Base-by-base conservation (phyloP, 2,329 filamentous ascomycete species). In the Monilinia aucupariae region DNA sequence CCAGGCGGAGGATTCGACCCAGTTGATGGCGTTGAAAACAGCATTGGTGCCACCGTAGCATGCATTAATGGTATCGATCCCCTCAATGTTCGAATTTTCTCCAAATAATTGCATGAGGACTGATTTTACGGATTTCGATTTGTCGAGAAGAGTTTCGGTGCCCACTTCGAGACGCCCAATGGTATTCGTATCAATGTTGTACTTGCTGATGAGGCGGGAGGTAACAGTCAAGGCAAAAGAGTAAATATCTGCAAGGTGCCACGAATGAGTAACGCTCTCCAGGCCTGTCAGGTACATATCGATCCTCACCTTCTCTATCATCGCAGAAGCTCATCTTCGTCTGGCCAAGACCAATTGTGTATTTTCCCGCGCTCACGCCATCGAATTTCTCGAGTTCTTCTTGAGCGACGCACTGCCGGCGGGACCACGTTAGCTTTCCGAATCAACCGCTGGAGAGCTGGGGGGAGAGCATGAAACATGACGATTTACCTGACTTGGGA, bases 281-380 rank as follows among this genome's bases (percentile, higher is more conserved):
- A 34, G 20, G 10, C 59, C 10, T 32, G 32, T n/a, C 12, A 45
- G 22, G n/a, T 51, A 34, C 1, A 25, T 17, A 22, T 4, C 10
- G 5, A 49, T 48, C 22, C 50, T 48, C 76, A 92, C 90, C 90
- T 81, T 94, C 90, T 74, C 89, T 86, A 75, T 94, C 90, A 78
- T 94, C 90, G 76, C 90, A 93, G 80, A 94, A 94, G 81, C 86
- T 88, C 90, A 94, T 94, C 80, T 90, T 91, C 75, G 89, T 93
- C 83, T 94, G 90, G 73, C 90, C 90, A 63, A 94, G 87, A 76
- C 90, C 90, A 79, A 94, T 93, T 74, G 90, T 94, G 82, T 94
- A 94, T 80, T 94, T 94, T 70, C 90, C 90, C 63, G 85, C 76
- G 75, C 84, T 84, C 73, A 91, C 89, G 76, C 89, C 90, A 84